A percentile compares a stretch with the other conserved stretches of the same genome.
These are phyloP conservation scores for Capsicum rhomboideum DNA, from an alignment of 257 asterid species.

Conservation along the genomic window DNA sequence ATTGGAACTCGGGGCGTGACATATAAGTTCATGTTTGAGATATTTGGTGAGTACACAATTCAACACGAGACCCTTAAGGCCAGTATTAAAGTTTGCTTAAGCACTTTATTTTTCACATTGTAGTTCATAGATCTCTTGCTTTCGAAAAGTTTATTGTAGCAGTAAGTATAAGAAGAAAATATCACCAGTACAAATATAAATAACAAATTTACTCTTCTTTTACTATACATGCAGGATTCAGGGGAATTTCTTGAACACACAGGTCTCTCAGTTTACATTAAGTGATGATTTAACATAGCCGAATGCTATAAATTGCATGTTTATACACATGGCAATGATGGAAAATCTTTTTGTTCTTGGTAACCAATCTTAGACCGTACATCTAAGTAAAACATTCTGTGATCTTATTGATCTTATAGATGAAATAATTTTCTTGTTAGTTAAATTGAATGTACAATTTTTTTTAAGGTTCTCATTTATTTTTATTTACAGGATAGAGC, in stretches of 20 bases:
- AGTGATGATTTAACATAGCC: slow-evolving; percentile 30
- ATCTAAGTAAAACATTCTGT: no score
- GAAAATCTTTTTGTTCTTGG: no score
- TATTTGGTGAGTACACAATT: slow-evolving; percentile 42
- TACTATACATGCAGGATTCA: slow-evolving; percentile 47
- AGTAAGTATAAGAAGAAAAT: background rate
- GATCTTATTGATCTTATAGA: no score
- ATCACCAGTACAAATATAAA: background rate
- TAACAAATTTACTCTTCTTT: background rate
- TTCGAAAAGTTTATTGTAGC: background rate
- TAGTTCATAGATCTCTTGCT: background rate
- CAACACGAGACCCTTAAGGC: slow-evolving; percentile 34
- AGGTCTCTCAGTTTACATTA: slow-evolving; percentile 38
- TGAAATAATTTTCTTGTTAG: no score
- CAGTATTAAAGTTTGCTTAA: slow-evolving; percentile 33
- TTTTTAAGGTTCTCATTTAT: no score
- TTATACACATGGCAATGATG: no score
- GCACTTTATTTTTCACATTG: background rate
- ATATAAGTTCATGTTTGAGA: background rate
- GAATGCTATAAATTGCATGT: no score
- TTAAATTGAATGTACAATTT: no score
- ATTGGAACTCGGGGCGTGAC: no score
- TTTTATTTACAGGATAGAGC: no score
- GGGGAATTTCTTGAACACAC: slow-evolving; percentile 69
- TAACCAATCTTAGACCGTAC: no score